phyloP scores from a whole-genome alignment of 1,284 basidiomycete genomes.

The Cryptococcus amylolentus region DNA sequence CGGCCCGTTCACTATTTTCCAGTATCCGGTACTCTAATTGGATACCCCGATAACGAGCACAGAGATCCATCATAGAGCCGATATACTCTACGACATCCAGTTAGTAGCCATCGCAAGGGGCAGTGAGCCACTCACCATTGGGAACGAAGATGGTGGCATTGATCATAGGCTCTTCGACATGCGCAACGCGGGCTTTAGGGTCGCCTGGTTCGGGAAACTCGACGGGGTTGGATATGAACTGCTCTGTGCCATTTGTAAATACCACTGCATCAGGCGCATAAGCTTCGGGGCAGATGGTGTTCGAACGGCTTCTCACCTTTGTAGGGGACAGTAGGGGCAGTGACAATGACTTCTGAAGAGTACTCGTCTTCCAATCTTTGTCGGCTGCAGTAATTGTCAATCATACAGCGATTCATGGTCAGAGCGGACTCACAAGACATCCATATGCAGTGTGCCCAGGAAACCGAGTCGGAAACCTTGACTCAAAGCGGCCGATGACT shows the following conservation, averaged over 20 bases:
- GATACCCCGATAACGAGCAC: constrained; percentile 72
- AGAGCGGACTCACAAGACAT: constrained; percentile 57
- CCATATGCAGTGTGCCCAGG: constrained; percentile 94
- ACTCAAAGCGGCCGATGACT: constrained; percentile 89
- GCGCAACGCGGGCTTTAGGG: constrained; percentile 60
- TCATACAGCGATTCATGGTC: neutral
- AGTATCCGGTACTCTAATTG: constrained; percentile 74
- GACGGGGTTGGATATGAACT: constrained; percentile 78
- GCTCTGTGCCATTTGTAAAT: constrained; percentile 64
- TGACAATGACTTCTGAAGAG: constrained; percentile 81
- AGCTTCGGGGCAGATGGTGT: neutral
- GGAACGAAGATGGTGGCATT: constrained; percentile 90
- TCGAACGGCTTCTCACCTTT: constrained; percentile 57
- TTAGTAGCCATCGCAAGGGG: neutral
- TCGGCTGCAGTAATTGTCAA: constrained; percentile 40
- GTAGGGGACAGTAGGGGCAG: constrained; percentile 89
- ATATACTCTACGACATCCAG: constrained; percentile 61
- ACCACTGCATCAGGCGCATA: constrained; percentile 56
- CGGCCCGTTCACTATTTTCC: constrained; percentile 62
- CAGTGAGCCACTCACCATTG: constrained; percentile 58
- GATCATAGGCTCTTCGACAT: constrained; percentile 80
- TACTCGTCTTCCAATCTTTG: constrained; percentile 97
- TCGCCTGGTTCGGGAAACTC: constrained; percentile 82
- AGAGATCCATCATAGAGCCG: constrained; percentile 88
- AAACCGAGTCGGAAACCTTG: constrained; percentile 95